These are phyloP conservation scores for Boeremia lycopersici DNA, from an alignment of 2,329 filamentous ascomycete genomes.

Conservation along the genomic window DNA sequence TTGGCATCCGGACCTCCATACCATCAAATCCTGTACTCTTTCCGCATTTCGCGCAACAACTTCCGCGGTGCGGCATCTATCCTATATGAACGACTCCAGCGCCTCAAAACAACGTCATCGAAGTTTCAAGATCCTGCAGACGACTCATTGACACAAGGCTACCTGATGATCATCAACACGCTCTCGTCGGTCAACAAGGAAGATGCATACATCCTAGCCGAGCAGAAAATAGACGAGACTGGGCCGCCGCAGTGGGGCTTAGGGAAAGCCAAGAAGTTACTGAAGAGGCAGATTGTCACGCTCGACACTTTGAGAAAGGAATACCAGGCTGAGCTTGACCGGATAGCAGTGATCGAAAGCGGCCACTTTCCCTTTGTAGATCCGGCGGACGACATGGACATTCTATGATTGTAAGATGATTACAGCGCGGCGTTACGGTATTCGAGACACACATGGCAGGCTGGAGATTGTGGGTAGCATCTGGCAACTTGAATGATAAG, in stretches of 20 bases:
- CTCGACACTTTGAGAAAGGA: constrained; percentile 84
- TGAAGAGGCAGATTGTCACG: constrained; percentile 78
- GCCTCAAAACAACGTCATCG: constrained; percentile 52
- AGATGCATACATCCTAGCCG: constrained; percentile 79
- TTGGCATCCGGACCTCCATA: constrained; percentile 69
- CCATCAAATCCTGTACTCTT: constrained; percentile 89
- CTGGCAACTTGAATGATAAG: background rate
- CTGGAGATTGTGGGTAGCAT: background rate
- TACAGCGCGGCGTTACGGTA: constrained; percentile 31
- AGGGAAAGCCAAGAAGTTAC: constrained; percentile 44
- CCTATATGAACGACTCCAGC: constrained; percentile 61
- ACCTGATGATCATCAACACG: constrained; percentile 91
- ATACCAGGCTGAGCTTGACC: constrained; percentile 88
- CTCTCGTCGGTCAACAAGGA: constrained; percentile 82
- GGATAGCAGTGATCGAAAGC: constrained; percentile 84
- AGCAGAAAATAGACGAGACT: constrained; percentile 53
- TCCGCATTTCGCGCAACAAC: constrained; percentile 82
- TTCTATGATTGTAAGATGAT: constrained; percentile 35
- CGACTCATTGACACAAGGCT: constrained; percentile 70
- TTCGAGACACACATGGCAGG: background rate
- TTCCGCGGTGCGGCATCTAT: constrained; percentile 76
- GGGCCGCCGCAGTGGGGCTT: constrained; percentile 36
- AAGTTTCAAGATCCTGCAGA: constrained; percentile 54
- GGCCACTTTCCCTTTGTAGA: constrained; percentile 81
- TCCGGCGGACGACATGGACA: constrained; percentile 44